Conservation (phyloP, 371 early-diverging fungal species). For the Mucor mucedo region DNA sequence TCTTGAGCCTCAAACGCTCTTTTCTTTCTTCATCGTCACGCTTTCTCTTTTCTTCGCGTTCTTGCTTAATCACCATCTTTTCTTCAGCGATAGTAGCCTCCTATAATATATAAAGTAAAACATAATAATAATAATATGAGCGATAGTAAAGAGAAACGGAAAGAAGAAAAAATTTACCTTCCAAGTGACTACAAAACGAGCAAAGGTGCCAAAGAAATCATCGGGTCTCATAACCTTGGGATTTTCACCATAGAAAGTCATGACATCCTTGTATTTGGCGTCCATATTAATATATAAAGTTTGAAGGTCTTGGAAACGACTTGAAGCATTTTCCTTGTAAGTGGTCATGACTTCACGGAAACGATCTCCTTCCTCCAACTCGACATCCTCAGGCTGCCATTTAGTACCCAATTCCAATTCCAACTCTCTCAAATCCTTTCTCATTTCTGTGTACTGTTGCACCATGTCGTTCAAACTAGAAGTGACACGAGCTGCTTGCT, state of each 20-base stretch:
- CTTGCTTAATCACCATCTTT: conserved; percentile 39
- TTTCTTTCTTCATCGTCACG: conserved; percentile 44
- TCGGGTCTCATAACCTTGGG: conserved; percentile 43
- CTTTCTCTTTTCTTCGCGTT: conserved; percentile 44
- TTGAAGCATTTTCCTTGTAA: conserved; percentile 26
- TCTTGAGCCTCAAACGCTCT: conserved; percentile 30
- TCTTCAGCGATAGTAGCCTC: conserved; percentile 48
- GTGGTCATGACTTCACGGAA: conserved; percentile 34
- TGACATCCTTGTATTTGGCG: conserved; percentile 42
- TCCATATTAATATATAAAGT: conserved; percentile 45
- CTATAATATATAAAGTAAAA: conserved; percentile 9
- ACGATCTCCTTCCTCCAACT: conserved; percentile 34
- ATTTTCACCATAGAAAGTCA: conserved; percentile 44
- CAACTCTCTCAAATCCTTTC: conserved; percentile 37
- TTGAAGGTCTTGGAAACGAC: conserved; percentile 36
- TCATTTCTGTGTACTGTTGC: conserved; percentile 46
- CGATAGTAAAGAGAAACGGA: no score
- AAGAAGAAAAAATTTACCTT: conserved; percentile 17
- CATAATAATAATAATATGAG: background rate
- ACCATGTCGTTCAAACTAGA: conserved; percentile 45
- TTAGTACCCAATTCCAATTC: conserved; percentile 31
- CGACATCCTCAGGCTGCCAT: conserved; percentile 41
- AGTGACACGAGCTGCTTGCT: conserved; percentile 39
- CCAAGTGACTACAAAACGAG: conserved; percentile 35
- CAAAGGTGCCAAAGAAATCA: conserved; percentile 38